phyloP scores from a whole-genome alignment of 2,329 filamentous ascomycete species.

The Tolypocladium cylindrosporum region DNA sequence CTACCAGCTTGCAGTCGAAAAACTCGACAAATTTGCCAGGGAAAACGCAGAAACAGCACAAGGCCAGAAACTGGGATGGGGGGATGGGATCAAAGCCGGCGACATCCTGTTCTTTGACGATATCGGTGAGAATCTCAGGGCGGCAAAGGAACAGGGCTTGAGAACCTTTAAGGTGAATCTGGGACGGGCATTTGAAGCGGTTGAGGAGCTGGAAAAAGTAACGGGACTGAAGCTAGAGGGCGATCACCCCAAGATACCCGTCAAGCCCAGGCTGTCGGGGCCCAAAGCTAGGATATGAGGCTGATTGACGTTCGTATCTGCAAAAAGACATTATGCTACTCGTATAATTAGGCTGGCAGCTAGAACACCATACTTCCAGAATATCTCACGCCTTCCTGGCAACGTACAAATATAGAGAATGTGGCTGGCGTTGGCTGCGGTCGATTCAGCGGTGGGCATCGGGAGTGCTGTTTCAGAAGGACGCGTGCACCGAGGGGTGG shows the following conservation, averaged over 20 bases:
- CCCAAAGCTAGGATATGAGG: constrained; percentile 31
- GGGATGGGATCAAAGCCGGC: constrained; percentile 40
- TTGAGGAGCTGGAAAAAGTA: constrained; percentile 66
- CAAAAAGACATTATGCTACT: neutral
- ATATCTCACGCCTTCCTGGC: constrained; percentile 3
- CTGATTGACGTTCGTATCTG: neutral
- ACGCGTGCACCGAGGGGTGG: too few species aligned
- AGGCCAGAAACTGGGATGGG: constrained; percentile 32
- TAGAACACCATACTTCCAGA: neutral
- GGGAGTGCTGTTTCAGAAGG: too few species aligned
- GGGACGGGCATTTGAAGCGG: constrained; percentile 69
- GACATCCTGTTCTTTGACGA: constrained; percentile 88
- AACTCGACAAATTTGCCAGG: constrained; percentile 53
- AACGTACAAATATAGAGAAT: constrained; percentile 18
- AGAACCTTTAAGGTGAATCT: constrained; percentile 76
- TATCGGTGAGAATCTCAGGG: constrained; percentile 87
- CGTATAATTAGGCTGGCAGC: too few species aligned
- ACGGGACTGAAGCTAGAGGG: constrained; percentile 59
- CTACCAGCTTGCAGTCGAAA: constrained; percentile 62
- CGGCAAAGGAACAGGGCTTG: constrained; percentile 64
- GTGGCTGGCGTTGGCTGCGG: too few species aligned
- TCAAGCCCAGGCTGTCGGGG: constrained; percentile 24
- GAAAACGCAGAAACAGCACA: constrained; percentile 32
- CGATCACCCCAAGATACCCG: constrained; percentile 38
- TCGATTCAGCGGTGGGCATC: too few species aligned